Conservation (phyloP, 2,329 filamentous ascomycete species). For the Ophiocordyceps unilateralis region DNA sequence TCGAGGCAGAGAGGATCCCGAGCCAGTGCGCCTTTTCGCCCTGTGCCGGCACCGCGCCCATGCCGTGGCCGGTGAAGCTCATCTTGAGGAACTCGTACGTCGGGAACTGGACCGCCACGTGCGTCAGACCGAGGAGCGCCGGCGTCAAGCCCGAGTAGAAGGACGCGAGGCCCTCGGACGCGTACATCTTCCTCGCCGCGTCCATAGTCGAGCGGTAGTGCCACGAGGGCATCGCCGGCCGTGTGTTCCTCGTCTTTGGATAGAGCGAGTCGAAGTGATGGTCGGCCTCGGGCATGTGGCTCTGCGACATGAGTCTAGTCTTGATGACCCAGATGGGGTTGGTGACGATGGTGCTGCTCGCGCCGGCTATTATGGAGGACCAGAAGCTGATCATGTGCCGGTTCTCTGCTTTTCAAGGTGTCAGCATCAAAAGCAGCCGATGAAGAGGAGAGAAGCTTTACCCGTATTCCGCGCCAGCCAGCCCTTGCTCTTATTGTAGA, state of each 20-base stretch:
- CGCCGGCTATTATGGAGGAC: conserved; percentile 80
- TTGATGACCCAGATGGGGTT: conserved; percentile 99
- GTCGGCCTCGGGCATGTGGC: conserved; percentile 30
- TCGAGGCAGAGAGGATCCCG: conserved; percentile 74
- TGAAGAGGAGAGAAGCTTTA: conserved; percentile 15
- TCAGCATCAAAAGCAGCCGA: too few species aligned
- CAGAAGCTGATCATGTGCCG: conserved; percentile 66
- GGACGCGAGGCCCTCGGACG: conserved; percentile 66
- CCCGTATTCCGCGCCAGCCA: conserved; percentile 51
- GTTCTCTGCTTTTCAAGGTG: conserved; percentile 39
- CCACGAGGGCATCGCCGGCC: conserved; percentile 51
- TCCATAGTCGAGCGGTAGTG: conserved; percentile 82
- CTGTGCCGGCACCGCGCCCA: conserved; percentile 44
- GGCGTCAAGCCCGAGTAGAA: conserved; percentile 95
- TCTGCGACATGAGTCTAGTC: conserved; percentile 93
- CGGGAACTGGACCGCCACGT: conserved; percentile 94
- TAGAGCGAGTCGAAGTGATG: conserved; percentile 26
- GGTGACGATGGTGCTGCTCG: conserved; percentile 81
- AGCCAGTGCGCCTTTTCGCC: conserved; percentile 48
- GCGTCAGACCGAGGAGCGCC: conserved; percentile 76
- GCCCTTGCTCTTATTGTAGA: conserved; percentile 80
- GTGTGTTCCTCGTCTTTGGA: conserved; percentile 32
- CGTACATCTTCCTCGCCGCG: conserved; percentile 92
- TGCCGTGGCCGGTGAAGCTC: conserved; percentile 74
- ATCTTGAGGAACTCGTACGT: conserved; percentile 89